Evolutionary conservation across 805 yeast species (phyloP).

Genomic region (Kluyveromyces nonfermentans): DNA sequence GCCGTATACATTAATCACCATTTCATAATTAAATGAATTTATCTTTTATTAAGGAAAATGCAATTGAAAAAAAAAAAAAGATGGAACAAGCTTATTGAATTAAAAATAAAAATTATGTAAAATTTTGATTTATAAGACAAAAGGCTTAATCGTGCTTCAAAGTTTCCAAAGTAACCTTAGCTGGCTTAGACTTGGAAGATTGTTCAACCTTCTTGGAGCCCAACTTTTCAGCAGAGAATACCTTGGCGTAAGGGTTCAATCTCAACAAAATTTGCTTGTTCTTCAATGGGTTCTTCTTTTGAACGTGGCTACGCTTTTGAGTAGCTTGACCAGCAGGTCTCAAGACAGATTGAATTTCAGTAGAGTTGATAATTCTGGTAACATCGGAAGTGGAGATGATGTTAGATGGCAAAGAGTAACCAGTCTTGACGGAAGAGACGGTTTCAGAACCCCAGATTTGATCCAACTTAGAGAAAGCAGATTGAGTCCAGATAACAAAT

Average conservation of each 20-base stretch:
- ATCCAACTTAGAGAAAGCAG: slow-evolving; percentile 95
- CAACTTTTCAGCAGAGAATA: slow-evolving; percentile 82
- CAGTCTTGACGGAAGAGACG: slow-evolving; percentile 64
- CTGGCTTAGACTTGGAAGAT: slow-evolving; percentile 55
- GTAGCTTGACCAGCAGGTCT: slow-evolving; percentile 92
- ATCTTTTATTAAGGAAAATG: too few relatives aligned
- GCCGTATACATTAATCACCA: not conserved
- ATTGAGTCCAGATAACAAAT: slow-evolving; percentile 99
- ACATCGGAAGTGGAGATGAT: slow-evolving; percentile 92
- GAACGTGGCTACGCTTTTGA: slow-evolving; percentile 90
- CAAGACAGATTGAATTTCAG: slow-evolving; percentile 96
- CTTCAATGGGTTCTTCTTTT: slow-evolving; percentile 99
- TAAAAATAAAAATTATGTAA: slow-evolving; percentile 1
- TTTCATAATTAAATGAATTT: not conserved
- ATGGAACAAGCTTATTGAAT: not conserved
- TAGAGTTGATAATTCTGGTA: slow-evolving; percentile 95
- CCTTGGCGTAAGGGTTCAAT: slow-evolving; percentile 99
- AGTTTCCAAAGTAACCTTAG: slow-evolving; percentile 60
- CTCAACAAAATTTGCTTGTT: slow-evolving; percentile 97
- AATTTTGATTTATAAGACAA: slow-evolving; percentile 7
- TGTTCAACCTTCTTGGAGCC: slow-evolving; percentile 73
- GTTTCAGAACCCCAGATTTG: slow-evolving; percentile 93
- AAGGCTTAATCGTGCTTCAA: slow-evolving; percentile 49
- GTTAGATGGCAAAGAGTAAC: slow-evolving; percentile 90
- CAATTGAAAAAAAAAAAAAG: not conserved